phyloP scores from a whole-genome alignment of 1,139 yeast genomes.

The Lodderomyces orthopsilosis region DNA sequence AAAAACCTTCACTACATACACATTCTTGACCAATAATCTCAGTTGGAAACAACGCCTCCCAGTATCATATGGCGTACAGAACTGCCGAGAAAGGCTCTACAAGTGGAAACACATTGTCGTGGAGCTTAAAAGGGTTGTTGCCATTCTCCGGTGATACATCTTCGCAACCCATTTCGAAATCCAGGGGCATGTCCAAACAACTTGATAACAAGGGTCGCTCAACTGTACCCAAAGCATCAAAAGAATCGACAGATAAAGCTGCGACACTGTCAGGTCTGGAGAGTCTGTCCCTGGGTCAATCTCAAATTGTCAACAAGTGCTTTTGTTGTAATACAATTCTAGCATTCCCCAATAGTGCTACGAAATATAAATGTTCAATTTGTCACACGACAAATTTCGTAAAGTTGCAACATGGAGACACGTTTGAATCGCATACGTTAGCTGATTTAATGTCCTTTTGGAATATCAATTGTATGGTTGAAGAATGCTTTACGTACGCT shows the following conservation, averaged over 20 bases:
- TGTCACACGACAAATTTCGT: conserved; percentile 52
- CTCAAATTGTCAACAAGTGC: conserved; percentile 26
- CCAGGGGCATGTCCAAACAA: background rate
- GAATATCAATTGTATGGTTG: conserved; percentile 27
- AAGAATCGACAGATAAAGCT: background rate
- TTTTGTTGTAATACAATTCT: conserved; percentile 63
- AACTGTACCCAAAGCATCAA: background rate
- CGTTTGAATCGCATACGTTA: conserved; percentile 1
- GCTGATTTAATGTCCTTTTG: conserved; percentile 22
- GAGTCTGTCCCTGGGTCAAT: background rate
- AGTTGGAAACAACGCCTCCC: background rate
- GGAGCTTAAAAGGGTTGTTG: conserved; percentile 1
- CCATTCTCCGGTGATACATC: background rate
- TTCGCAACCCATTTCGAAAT: background rate
- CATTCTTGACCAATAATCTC: no score
- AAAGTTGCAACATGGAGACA: conserved; percentile 8
- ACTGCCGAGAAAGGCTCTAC: background rate
- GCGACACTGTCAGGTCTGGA: background rate
- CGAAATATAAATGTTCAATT: conserved; percentile 54
- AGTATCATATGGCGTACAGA: background rate
- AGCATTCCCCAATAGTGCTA: conserved; percentile 43
- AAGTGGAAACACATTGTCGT: background rate
- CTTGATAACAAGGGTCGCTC: background rate
- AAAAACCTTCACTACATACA: background rate
- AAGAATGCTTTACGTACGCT: conserved; percentile 25